A percentile compares a stretch with the other conserved stretches of the same genome.
These are phyloP conservation scores for Physcomitrellopsis africana DNA, from an alignment of 225 moss, liverwort and hornwort genomes.

Conservation along the genomic window DNA sequence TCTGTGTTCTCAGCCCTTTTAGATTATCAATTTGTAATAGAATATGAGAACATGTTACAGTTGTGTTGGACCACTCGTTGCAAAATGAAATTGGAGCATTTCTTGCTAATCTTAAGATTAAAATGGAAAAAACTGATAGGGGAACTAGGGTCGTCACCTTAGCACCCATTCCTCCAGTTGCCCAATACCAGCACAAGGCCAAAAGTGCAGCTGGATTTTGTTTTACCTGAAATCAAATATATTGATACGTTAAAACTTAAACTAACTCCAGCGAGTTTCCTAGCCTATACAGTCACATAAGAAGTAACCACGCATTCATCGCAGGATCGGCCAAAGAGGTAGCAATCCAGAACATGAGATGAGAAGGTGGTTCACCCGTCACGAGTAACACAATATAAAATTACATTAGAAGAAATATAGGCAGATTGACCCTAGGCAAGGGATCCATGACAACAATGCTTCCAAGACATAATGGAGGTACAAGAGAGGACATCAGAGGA, in stretches of 20 bases:
- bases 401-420: constrained; percentile 15
- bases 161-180: constrained; percentile 73
- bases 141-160: constrained; percentile 52
- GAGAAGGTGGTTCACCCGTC: not conserved
- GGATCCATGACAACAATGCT: constrained; percentile 20
- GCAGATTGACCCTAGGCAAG: not conserved
- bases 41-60: not conserved
- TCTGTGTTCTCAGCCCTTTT: constrained; percentile 10
- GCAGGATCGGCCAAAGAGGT: constrained; percentile 10
- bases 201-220: constrained; percentile 83
- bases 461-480: constrained; percentile 22
- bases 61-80: not conserved
- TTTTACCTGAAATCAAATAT: constrained; percentile 54
- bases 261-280: not conserved
- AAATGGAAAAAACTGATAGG: constrained; percentile 16
- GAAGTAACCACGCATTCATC: constrained; percentile 13
- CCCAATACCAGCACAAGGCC: constrained; percentile 87
- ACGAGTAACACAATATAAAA: not conserved
- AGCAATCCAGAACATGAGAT: constrained; percentile 18
- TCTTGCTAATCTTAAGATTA: not conserved
- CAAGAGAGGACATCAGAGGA: constrained; percentile 23
- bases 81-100: constrained; percentile 13
- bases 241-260: constrained; percentile 15
- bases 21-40: not conserved
- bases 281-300: not conserved